phyloP scores from a whole-genome alignment of 768 basidiomycete genomes.

The Crucibulum laeve region DNA sequence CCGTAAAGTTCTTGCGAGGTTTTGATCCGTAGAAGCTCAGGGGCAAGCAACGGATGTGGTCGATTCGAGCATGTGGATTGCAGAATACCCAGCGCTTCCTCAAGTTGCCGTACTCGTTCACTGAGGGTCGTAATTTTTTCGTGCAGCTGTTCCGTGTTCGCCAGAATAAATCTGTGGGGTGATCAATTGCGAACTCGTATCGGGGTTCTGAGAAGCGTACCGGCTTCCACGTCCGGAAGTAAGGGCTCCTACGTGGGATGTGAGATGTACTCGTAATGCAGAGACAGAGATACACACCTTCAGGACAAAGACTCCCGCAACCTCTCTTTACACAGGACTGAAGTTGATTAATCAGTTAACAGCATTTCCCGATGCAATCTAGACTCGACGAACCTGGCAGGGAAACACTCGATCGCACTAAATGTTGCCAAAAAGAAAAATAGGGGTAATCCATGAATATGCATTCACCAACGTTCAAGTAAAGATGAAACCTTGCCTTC shows the following conservation, averaged over 20 bases:
- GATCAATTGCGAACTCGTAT: conserved; percentile 4
- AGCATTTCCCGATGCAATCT: conserved; percentile 8
- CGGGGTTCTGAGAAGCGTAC: conserved; percentile 25
- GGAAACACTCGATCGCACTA: conserved; percentile 66
- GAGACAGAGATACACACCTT: conserved; percentile 30
- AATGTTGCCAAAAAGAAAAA: not conserved
- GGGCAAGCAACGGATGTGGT: conserved; percentile 50
- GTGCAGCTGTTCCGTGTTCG: conserved; percentile 63
- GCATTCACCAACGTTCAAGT: conserved; percentile 1
- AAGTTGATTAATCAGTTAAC: conserved; percentile 9
- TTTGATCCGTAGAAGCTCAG: conserved; percentile 60
- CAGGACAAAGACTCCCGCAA: conserved; percentile 58
- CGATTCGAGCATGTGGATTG: conserved; percentile 35
- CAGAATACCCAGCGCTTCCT: conserved; percentile 49
- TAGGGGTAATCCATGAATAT: conserved; percentile 5
- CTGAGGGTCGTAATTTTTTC: conserved; percentile 58
- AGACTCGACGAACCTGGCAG: conserved; percentile 38
- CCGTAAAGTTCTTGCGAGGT: conserved; percentile 64
- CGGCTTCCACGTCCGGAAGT: conserved; percentile 64
- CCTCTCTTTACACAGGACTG: conserved; percentile 64
- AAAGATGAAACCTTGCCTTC: conserved; percentile 27
- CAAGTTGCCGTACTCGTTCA: conserved; percentile 60
- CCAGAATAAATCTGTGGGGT: conserved; percentile 53
- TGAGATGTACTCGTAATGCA: conserved; percentile 2
- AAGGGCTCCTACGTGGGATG: conserved; percentile 41